phyloP scores from a whole-genome alignment of 1,139 yeast genomes.

The Wickerhamomyces sp. region DNA sequence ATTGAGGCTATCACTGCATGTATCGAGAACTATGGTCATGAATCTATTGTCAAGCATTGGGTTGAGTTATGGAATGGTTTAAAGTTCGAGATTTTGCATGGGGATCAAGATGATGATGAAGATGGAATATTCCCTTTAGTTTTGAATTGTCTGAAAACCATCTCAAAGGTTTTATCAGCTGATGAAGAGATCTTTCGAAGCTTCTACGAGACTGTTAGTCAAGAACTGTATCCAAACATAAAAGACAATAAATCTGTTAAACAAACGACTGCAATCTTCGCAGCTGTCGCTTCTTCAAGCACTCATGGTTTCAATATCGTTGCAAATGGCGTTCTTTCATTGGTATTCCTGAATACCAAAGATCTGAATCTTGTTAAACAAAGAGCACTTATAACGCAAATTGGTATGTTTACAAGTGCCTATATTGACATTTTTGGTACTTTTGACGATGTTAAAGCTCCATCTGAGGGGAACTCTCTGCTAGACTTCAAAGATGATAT shows the following conservation, averaged over 20 bases:
- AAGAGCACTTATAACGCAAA: constrained; percentile 53
- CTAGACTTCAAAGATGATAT: constrained; percentile 56
- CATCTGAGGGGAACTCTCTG: constrained; percentile 29
- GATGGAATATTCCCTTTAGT: constrained; percentile 37
- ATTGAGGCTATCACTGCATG: constrained; percentile 58
- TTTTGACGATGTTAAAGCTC: constrained; percentile 9
- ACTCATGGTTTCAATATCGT: constrained; percentile 41
- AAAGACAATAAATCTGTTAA: constrained; percentile 49
- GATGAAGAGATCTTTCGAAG: constrained; percentile 29
- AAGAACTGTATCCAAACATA: constrained; percentile 57
- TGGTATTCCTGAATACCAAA: constrained; percentile 29
- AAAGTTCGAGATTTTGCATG: constrained; percentile 81
- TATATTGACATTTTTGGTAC: constrained; percentile 32
- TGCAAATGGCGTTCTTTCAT: constrained; percentile 33
- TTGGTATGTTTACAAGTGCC: constrained; percentile 51
- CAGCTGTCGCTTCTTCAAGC: constrained; percentile 48
- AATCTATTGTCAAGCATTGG: constrained; percentile 53
- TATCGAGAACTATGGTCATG: constrained; percentile 44
- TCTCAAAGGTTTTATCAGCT: constrained; percentile 33
- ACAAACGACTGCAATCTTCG: constrained; percentile 56
- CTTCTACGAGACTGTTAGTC: constrained; percentile 38
- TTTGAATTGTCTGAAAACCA: constrained; percentile 40
- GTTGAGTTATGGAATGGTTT: constrained; percentile 79
- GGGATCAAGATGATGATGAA: constrained; percentile 48
- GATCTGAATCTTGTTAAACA: constrained; percentile 43